phyloP scores from a whole-genome alignment of 2,329 filamentous ascomycete genomes.

The Phialophora verrucosa region DNA sequence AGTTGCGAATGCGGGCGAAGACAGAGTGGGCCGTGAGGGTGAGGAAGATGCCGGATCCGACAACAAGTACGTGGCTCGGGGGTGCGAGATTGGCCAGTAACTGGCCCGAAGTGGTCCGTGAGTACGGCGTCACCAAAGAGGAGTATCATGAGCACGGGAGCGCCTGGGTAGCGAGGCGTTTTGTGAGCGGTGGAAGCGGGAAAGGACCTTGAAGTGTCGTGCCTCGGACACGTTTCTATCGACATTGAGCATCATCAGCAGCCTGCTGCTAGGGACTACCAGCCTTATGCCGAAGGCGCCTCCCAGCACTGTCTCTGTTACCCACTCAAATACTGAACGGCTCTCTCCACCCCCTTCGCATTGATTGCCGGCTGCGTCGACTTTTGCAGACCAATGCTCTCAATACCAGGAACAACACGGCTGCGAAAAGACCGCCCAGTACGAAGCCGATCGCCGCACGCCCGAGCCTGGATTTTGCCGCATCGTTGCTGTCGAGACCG shows the following conservation, averaged over 20 bases:
- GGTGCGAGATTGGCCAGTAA: constrained; percentile 74
- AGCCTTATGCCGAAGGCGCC: neutral
- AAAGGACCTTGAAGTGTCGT: neutral
- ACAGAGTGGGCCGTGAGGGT: constrained; percentile 80
- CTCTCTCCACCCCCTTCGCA: neutral
- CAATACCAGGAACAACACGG: neutral
- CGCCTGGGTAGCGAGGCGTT: constrained; percentile 74
- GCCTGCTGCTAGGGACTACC: neutral
- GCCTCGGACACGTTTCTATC: neutral
- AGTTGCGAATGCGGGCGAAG: constrained; percentile 73
- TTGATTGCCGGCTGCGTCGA: neutral
- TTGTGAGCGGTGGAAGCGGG: constrained; percentile 46
- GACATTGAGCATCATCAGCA: neutral
- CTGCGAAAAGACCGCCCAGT: neutral
- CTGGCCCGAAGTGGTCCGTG: constrained; percentile 67
- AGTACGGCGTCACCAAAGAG: constrained; percentile 77
- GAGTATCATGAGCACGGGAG: constrained; percentile 90
- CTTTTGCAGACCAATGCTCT: neutral
- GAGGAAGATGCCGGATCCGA: constrained; percentile 70
- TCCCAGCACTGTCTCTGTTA: neutral
- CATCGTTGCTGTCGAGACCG: neutral
- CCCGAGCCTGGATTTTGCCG: neutral
- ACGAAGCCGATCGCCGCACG: neutral
- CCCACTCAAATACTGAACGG: neutral
- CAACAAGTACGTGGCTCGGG: constrained; percentile 83